Conservation (phyloP, 2,329 filamentous ascomycete species). For the Ascochyta rabiei region DNA sequence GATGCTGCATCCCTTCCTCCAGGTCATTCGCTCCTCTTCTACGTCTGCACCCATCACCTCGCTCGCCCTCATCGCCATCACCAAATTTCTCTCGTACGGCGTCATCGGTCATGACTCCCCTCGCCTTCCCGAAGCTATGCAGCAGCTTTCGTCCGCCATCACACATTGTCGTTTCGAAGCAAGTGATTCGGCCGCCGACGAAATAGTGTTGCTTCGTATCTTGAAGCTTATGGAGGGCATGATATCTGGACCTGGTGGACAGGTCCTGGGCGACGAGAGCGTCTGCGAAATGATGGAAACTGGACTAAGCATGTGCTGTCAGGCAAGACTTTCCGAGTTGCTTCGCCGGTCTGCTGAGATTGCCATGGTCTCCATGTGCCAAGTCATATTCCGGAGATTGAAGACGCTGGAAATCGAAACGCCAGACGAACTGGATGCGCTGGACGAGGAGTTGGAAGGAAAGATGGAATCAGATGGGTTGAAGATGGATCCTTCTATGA, state of each 20-base stretch:
- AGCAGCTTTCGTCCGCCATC: slow-evolving; percentile 89
- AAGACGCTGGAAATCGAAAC: slow-evolving; percentile 84
- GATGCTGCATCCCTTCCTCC: slow-evolving; percentile 89
- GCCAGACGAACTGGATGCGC: slow-evolving; percentile 67
- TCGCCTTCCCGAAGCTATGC: slow-evolving; percentile 90
- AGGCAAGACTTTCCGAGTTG: slow-evolving; percentile 87
- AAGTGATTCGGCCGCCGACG: slow-evolving; percentile 91
- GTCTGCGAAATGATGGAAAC: slow-evolving; percentile 99
- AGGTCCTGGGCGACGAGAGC: slow-evolving; percentile 95
- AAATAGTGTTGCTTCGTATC: slow-evolving; percentile 93
- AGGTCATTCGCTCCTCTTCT: slow-evolving; percentile 94
- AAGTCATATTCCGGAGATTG: slow-evolving; percentile 93
- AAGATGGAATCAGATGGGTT: slow-evolving; percentile 69
- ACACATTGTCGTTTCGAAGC: slow-evolving; percentile 98
- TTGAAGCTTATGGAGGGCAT: slow-evolving; percentile 98
- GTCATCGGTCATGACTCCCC: slow-evolving; percentile 85
- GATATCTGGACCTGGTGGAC: slow-evolving; percentile 90
- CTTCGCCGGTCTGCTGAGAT: slow-evolving; percentile 91
- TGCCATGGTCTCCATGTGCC: slow-evolving; percentile 98
- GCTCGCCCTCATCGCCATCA: slow-evolving; percentile 88
- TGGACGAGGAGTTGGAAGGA: slow-evolving; percentile 70
- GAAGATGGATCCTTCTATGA: slow-evolving; percentile 81
- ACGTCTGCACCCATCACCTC: slow-evolving; percentile 97
- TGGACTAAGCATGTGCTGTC: slow-evolving; percentile 94
- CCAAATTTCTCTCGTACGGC: slow-evolving; percentile 95